phyloP scores from a whole-genome alignment of 1,284 basidiomycete species.

The Trametes polyzona region DNA sequence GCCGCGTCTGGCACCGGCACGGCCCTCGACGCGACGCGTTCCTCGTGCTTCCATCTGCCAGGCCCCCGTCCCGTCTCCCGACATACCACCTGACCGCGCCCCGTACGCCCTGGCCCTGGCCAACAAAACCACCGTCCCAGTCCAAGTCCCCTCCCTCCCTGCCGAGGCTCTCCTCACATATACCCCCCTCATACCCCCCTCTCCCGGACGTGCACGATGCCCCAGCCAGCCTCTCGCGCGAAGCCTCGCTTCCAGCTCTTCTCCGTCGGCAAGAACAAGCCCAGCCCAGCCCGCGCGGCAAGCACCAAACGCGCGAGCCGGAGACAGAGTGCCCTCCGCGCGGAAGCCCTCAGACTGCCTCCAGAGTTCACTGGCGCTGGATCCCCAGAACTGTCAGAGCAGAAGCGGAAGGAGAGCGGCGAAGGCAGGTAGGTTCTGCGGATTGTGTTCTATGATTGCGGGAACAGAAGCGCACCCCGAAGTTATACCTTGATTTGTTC shows the following conservation, averaged over 20 bases:
- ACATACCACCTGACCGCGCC: conserved; percentile 11
- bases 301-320: conserved; percentile 17
- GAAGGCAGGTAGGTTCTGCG: background rate
- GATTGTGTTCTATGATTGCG: background rate
- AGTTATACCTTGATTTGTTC: background rate
- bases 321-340: conserved; percentile 11
- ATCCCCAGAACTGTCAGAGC: background rate
- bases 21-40: background rate
- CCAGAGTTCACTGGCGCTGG: conserved; percentile 1
- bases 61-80: background rate
- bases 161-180: background rate
- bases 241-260: conserved; percentile 16
- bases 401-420: background rate
- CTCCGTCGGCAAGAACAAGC: conserved; percentile 18
- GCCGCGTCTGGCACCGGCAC: background rate
- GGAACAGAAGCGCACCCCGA: conserved; percentile 2
- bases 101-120: background rate
- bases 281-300: conserved; percentile 18
- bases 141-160: background rate
- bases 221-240: background rate
- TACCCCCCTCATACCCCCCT: conserved; percentile 1
- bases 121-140: background rate
- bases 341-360: conserved; percentile 9
- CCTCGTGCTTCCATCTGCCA: conserved; percentile 6
- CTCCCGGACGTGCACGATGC: background rate